Evolutionary conservation across 2,329 filamentous ascomycete genomes (phyloP).

Genomic region (Tricladium varicosporioides): DNA sequence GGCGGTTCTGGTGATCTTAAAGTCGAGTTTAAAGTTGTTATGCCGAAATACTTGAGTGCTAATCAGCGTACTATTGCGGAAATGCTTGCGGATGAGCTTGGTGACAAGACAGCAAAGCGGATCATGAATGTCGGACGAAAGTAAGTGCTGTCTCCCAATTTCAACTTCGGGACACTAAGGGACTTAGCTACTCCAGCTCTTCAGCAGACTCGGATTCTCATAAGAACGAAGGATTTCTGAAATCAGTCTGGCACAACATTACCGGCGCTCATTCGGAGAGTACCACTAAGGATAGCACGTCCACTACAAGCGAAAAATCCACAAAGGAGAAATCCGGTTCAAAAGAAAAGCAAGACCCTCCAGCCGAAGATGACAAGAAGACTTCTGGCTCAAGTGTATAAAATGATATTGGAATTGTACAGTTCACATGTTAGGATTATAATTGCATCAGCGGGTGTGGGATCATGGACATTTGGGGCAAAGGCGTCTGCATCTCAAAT

Average conservation of each 20-base stretch:
- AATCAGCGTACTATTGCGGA: slow-evolving; percentile 93
- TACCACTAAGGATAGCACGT: slow-evolving; percentile 7
- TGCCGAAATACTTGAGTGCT: slow-evolving; percentile 89
- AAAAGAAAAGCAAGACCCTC: slow-evolving; percentile 2
- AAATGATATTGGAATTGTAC: too few species aligned
- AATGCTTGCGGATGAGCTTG: slow-evolving; percentile 95
- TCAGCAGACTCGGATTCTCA: slow-evolving; percentile 45
- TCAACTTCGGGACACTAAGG: slow-evolving; percentile 2
- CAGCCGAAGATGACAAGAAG: too few species aligned
- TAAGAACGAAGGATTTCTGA: slow-evolving; percentile 86
- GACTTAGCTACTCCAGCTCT: slow-evolving; percentile 7
- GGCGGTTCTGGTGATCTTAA: slow-evolving; percentile 75
- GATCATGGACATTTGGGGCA: slow-evolving; percentile 13
- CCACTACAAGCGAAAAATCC: slow-evolving; percentile 16
- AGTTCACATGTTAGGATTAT: too few species aligned
- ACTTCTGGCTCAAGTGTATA: too few species aligned
- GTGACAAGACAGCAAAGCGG: slow-evolving; percentile 84
- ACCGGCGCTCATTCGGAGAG: slow-evolving; percentile 59
- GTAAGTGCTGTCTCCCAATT: slow-evolving; percentile 42
- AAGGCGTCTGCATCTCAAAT: slow-evolving; percentile 14
- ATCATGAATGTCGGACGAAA: slow-evolving; percentile 77
- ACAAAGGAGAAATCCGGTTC: slow-evolving; percentile 20
- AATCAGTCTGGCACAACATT: slow-evolving; percentile 88
- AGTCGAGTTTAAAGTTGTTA: slow-evolving; percentile 91
- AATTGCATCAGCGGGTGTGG: slow-evolving; percentile 19